Base-by-base conservation (phyloP, 306 rosid species). In the Trifolium dubium region DNA sequence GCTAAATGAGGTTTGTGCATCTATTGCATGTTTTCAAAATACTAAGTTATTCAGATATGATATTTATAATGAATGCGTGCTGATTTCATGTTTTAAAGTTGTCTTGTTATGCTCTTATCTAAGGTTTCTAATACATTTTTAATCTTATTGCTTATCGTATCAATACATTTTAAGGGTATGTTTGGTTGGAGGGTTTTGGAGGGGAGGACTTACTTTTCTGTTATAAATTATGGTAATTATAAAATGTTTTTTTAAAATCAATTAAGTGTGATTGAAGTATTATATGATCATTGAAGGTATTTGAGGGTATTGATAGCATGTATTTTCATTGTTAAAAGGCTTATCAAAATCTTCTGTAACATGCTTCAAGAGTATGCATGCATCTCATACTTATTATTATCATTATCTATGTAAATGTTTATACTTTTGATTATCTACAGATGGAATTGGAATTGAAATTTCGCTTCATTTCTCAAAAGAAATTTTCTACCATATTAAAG, bases 1-100 rank as follows among this genome's bases (percentile, higher is more conserved):
- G 64, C 60, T 54, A 63, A 55, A 14, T 39, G 64, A 67, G 86
- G 83, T 83, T 76, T 67, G 79, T 65, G 58, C 11, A 40, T 77
- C 64, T 58, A 34, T 64, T 64, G 66, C 75, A 53, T 15, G 56
- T 68, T 73, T 69, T 10, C 58, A 31, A 54, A 54, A 43, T 56
- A 13, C 66, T 68, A 71, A 34, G 59, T 17, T 80, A 15, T 72
- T 75, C 31, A 8, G 18, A 61, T 66, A 0, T 41, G 35, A 8
- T 51, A 28, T 62, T 30, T 58, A 15, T 59, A 41, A 59, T 13
- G 34, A 75, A 12, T 28, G 73, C 41, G 5, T 54, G 9, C 31
- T 4, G 32, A 54, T 54, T 54, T 54, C 5, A 53, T 8, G 5
- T 43, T 43, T 43, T 11, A 4, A 44, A 44, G 14, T 12, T 44